phyloP scores from a whole-genome alignment of 768 basidiomycete genomes.

The Mycena vulgaris region DNA sequence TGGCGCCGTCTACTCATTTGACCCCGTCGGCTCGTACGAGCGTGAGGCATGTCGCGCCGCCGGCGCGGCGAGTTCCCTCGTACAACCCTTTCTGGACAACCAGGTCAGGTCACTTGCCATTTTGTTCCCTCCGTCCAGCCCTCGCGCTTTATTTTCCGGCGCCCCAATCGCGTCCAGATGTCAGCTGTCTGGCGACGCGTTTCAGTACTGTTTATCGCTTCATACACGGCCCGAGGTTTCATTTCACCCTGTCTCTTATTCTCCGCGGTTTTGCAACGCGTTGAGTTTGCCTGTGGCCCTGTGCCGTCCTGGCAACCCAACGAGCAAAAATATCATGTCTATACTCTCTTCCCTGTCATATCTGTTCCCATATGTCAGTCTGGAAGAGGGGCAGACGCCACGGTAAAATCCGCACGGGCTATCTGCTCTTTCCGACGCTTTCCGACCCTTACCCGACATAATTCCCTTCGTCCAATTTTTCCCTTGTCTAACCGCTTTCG shows the following conservation, averaged over 20 bases:
- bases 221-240: conserved; percentile 19
- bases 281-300: conserved; percentile 56
- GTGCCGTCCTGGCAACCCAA: background rate
- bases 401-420: background rate
- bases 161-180: conserved; percentile 15
- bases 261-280: conserved; percentile 54
- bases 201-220: conserved; percentile 36
- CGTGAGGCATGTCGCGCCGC: conserved; percentile 97
- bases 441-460: conserved; percentile 36
- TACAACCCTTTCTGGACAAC: conserved; percentile 99
- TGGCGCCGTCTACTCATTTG: conserved; percentile 99
- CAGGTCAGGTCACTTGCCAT: conserved; percentile 73
- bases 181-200: conserved; percentile 34
- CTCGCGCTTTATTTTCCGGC: conserved; percentile 13
- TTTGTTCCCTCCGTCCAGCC: background rate
- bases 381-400: background rate
- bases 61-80: conserved; percentile 93
- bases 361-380: too few species aligned
- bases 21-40: conserved; percentile 98
- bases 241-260: conserved; percentile 13
- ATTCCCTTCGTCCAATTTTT: conserved; percentile 34
- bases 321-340: background rate
- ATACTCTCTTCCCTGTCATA: conserved; percentile 34
- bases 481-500: conserved; percentile 44
- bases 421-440: conserved; percentile 20